Base-by-base conservation (phyloP, 257 asterid species). In the Salvia rosmarinus region DNA sequence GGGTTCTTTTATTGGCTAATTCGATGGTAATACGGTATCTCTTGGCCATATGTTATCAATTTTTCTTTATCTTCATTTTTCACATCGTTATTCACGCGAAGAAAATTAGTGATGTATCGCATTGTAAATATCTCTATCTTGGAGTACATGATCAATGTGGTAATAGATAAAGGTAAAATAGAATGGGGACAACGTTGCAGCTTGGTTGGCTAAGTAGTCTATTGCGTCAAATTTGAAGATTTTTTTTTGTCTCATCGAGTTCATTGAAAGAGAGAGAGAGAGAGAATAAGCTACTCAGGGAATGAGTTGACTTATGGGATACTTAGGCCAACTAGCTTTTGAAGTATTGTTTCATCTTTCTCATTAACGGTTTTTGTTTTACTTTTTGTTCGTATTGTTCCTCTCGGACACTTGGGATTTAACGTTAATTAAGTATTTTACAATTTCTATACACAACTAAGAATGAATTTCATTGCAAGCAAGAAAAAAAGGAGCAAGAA, bases 281-380 rank as follows among this genome's bases (percentile, higher is more conserved):
- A 68, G 5, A 16, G 16, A 69, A 54, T 21, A 34, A 51, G 14
- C 0, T 3, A 50, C 2, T 6, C 34, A 12, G 43, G 28, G 72
- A 47, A 67, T 67, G 60, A 37, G 43, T 32, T 44, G 17, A 57
- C 35, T 57, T 19, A 72, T 64, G 20, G 72, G 35, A 63, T 44
- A 34, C 17, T 56, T 42, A 21, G 69, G 71, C 68, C 55, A 54
- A 30, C 30, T 67, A 40, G 65, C 56, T 52, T 58, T 67, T 54
- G 68, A 35, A 42, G 3, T 39, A 11, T 5, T 23, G 59, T 56
- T 57, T 57, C 32, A 72, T 55, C 44, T 5, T 56, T 61, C 78
- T 42, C 40, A 64, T 19, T 28, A 52, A 57, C 62, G 62, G 37
- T 17, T 70, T 55, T 75, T 32, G 44, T 43, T 23, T 67, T 3